Conservation (phyloP, 2,329 filamentous ascomycete genomes). For the Penicillium sp. region DNA sequence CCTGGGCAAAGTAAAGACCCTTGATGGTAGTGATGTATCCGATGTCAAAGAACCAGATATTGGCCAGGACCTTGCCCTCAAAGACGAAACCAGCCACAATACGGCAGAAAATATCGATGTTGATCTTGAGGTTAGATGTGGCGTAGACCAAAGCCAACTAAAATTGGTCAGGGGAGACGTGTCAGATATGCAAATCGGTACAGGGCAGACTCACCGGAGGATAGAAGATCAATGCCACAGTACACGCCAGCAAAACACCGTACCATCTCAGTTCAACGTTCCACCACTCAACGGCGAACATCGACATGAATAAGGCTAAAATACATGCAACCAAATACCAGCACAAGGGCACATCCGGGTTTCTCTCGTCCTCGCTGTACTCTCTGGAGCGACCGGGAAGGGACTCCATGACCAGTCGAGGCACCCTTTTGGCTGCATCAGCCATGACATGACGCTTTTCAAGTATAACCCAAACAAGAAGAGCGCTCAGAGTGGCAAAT, state of each 20-base stretch:
- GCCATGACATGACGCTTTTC: constrained; percentile 22
- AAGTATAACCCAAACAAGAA: constrained; percentile 27
- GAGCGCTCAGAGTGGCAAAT: constrained; percentile 61
- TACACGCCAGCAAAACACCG: constrained; percentile 24
- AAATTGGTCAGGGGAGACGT: neutral
- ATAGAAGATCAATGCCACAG: constrained; percentile 24
- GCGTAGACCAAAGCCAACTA: constrained; percentile 27
- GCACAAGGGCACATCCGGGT: constrained; percentile 20
- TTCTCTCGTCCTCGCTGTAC: neutral
- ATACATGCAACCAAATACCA: constrained; percentile 20
- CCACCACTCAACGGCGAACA: constrained; percentile 28
- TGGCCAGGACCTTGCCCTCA: constrained; percentile 32
- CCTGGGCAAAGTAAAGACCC: constrained; percentile 26
- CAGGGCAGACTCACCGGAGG: constrained; percentile 17
- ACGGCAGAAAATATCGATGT: constrained; percentile 29
- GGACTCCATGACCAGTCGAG: constrained; percentile 4
- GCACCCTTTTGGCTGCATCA: constrained; percentile 7
- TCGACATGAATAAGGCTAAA: constrained; percentile 21
- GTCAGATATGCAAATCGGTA: neutral
- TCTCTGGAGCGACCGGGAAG: constrained; percentile 1
- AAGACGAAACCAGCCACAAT: constrained; percentile 32
- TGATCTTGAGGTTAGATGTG: constrained; percentile 28
- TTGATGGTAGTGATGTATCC: constrained; percentile 29
- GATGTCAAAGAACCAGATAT: constrained; percentile 30
- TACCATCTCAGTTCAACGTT: constrained; percentile 26